Conservation (phyloP, 768 basidiomycete species). For the Pisolithus marmoratus region DNA sequence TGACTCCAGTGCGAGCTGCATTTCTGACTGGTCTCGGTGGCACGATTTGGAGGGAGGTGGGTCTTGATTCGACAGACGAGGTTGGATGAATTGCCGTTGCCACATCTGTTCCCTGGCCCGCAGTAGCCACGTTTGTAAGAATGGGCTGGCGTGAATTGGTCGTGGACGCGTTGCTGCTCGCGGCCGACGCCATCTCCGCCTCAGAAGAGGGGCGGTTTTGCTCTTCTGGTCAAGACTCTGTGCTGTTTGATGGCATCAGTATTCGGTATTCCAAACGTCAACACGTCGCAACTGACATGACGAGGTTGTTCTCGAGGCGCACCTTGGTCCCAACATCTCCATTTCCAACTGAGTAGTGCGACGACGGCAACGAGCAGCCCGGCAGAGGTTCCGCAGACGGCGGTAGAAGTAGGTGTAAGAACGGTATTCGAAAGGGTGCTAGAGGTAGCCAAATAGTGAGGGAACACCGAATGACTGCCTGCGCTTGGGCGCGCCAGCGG, state of each 20-base stretch:
- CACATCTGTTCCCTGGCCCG: neutral
- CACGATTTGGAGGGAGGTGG: neutral
- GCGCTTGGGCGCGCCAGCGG: neutral
- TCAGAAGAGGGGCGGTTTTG: neutral
- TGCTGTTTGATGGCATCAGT: neutral
- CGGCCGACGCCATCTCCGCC: neutral
- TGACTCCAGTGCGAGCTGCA: neutral
- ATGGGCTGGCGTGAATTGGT: neutral
- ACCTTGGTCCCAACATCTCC: conserved; percentile 30
- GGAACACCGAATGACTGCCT: neutral
- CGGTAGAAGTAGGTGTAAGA: conserved; percentile 41
- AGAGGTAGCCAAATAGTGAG: neutral
- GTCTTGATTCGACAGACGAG: neutral
- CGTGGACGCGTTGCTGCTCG: neutral
- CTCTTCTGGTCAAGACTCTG: neutral
- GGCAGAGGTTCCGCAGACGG: conserved; percentile 44
- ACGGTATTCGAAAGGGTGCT: neutral
- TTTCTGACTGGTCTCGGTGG: neutral
- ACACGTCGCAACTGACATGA: neutral
- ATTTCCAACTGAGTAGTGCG: conserved; percentile 39
- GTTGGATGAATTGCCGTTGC: neutral
- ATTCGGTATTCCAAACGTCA: neutral
- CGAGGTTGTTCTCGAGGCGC: neutral
- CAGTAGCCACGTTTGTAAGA: neutral
- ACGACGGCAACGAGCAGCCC: conserved; percentile 43